Conservation (phyloP, 1,139 yeast genomes). For the Blastobotrys apis region DNA sequence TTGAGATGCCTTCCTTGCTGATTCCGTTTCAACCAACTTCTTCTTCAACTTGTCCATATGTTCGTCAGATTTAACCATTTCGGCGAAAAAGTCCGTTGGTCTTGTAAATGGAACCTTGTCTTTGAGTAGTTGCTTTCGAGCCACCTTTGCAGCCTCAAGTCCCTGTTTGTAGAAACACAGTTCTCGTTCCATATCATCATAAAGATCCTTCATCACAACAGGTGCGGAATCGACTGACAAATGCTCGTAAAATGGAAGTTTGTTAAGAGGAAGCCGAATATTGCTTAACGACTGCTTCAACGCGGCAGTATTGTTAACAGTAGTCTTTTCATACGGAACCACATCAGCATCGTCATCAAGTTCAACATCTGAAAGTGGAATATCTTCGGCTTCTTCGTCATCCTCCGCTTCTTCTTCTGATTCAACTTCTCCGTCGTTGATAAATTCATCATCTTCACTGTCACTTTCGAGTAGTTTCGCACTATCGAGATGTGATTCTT, state of each 20-base stretch:
- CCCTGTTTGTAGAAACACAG: slow-evolving; percentile 88
- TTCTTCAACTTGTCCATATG: slow-evolving; percentile 93
- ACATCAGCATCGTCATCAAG: slow-evolving; percentile 82
- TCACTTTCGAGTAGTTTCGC: slow-evolving; percentile 17
- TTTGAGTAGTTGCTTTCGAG: slow-evolving; percentile 58
- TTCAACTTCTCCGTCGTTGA: slow-evolving; percentile 28
- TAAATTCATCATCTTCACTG: slow-evolving; percentile 24
- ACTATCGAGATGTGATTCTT: slow-evolving; percentile 24
- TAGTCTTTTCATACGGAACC: slow-evolving; percentile 84
- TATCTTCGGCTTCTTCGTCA: slow-evolving; percentile 50
- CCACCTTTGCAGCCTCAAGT: slow-evolving; percentile 73
- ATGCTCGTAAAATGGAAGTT: slow-evolving; percentile 75
- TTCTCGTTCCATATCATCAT: slow-evolving; percentile 91
- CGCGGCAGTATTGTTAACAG: slow-evolving; percentile 45
- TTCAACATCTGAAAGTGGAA: slow-evolving; percentile 62
- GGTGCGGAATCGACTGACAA: slow-evolving; percentile 64
- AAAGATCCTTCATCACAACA: slow-evolving; percentile 76
- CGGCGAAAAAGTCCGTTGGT: slow-evolving; percentile 95
- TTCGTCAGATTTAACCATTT: slow-evolving; percentile 96
- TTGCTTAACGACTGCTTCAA: slow-evolving; percentile 33
- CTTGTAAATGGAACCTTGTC: slow-evolving; percentile 83
- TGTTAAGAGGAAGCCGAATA: slow-evolving; percentile 38
- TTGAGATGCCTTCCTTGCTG: slow-evolving; percentile 85
- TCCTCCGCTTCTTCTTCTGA: slow-evolving; percentile 35
- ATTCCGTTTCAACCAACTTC: slow-evolving; percentile 79